Conservation (phyloP, 306 rosid species). For the Oxytropis ochrocephala region DNA sequence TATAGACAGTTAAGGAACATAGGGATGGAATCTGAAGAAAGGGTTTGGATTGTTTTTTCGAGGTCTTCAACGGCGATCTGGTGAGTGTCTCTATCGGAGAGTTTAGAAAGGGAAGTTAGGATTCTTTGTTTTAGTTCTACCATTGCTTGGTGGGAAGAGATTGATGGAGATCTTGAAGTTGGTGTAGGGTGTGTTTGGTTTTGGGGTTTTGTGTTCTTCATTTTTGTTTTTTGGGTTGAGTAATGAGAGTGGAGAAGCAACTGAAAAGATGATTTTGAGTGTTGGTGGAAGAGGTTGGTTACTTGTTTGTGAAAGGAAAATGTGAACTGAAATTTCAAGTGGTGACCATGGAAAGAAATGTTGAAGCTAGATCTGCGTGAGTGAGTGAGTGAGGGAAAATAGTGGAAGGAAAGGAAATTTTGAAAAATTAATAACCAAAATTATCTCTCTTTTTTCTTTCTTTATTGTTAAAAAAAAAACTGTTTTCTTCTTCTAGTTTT, state of each 20-base stretch:
- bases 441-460: neutral
- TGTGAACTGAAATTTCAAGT: neutral
- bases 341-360: neutral
- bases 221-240: neutral
- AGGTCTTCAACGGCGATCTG: conserved; percentile 92
- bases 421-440: neutral
- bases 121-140: conserved; percentile 86
- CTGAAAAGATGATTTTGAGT: neutral
- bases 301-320: neutral
- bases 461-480: too few relatives aligned
- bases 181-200: conserved; percentile 34
- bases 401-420: neutral
- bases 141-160: conserved; percentile 79
- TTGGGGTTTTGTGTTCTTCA: conserved; percentile 47
- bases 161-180: conserved; percentile 49
- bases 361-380: neutral
- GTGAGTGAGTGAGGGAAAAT: neutral
- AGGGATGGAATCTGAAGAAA: conserved; percentile 65
- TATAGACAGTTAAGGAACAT: conserved; percentile 84
- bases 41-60: conserved; percentile 53
- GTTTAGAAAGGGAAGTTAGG: conserved; percentile 81
- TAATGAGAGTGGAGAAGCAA: neutral
- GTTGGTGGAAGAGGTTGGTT: neutral
- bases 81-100: conserved; percentile 88
- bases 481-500: too few relatives aligned